These are phyloP conservation scores for Saccharomycopsis phalli DNA, from an alignment of 1,139 yeast genomes.

Conservation along the genomic window DNA sequence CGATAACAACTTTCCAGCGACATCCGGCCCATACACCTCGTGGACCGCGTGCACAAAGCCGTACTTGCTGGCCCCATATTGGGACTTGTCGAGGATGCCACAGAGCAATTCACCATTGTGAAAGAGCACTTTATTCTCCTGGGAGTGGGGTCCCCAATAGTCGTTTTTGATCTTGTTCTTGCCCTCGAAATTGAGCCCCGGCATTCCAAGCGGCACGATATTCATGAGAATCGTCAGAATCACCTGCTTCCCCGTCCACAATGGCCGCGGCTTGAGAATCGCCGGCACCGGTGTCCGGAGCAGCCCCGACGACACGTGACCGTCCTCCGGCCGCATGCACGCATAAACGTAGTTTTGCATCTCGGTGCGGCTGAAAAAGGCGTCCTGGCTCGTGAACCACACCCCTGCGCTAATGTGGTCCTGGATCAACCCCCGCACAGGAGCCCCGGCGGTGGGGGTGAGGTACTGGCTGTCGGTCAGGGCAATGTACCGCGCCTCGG, in stretches of 20 bases:
- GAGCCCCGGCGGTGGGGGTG: constrained; percentile 97
- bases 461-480: constrained; percentile 95
- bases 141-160: constrained; percentile 84
- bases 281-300: constrained; percentile 87
- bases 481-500: constrained; percentile 92
- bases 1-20: constrained; percentile 84
- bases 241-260: constrained; percentile 99
- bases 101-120: constrained; percentile 77
- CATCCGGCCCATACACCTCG: constrained; percentile 86
- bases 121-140: constrained; percentile 81
- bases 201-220: constrained; percentile 77
- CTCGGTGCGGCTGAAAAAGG: constrained; percentile 81
- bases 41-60: constrained; percentile 96
- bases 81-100: constrained; percentile 96
- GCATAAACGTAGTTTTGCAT: constrained; percentile 94
- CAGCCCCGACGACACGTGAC: constrained; percentile 72
- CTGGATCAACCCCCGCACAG: constrained; percentile 97
- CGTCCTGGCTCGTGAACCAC: constrained; percentile 90
- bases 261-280: constrained; percentile 69
- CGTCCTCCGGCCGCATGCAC: constrained; percentile 95
- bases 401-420: constrained; percentile 99
- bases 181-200: constrained; percentile 79
- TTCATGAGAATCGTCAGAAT: constrained; percentile 84
- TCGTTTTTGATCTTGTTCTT: constrained; percentile 88
- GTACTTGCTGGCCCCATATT: constrained; percentile 95